Conservation (phyloP, 2,329 filamentous ascomycete genomes). For the Dothistroma septosporum region DNA sequence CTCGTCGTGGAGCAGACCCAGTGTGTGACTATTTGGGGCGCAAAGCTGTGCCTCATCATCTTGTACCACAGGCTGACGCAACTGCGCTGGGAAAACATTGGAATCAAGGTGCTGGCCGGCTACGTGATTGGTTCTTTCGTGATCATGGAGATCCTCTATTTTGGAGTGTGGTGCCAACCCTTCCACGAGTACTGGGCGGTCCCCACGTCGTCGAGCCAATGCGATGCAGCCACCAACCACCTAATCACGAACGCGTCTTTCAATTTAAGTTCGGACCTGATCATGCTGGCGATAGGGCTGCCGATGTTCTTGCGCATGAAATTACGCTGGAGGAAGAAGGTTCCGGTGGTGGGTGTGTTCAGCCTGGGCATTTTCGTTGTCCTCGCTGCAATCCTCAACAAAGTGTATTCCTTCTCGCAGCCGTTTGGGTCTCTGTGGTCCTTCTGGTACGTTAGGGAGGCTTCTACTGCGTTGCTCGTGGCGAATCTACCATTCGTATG, state of each 20-base stretch:
- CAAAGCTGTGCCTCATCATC: slow-evolving; percentile 37
- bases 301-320: slow-evolving; percentile 44
- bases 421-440: slow-evolving; percentile 56
- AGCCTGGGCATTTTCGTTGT: slow-evolving; percentile 55
- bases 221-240: slow-evolving; percentile 37
- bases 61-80: slow-evolving; percentile 39
- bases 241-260: slow-evolving; percentile 38
- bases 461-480: slow-evolving; percentile 57
- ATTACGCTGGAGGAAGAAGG: slow-evolving; percentile 46
- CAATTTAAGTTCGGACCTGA: slow-evolving; percentile 46
- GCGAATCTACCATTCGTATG: slow-evolving; percentile 59
- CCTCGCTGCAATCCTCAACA: slow-evolving; percentile 56
- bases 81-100: slow-evolving; percentile 34
- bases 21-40: slow-evolving; percentile 37
- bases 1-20: slow-evolving; percentile 40
- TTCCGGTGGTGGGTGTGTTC: slow-evolving; percentile 54
- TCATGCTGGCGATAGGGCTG: slow-evolving; percentile 44
- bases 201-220: slow-evolving; percentile 36
- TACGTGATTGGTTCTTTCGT: slow-evolving; percentile 36
- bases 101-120: slow-evolving; percentile 33
- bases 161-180: slow-evolving; percentile 40
- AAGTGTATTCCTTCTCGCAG: slow-evolving; percentile 57
- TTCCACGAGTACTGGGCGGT: slow-evolving; percentile 17
- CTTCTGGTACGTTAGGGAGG: slow-evolving; percentile 59
- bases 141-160: slow-evolving; percentile 40